A percentile compares a stretch with the other conserved stretches of the same genome.
Conservation (phyloP, 176 grass and related monocot species). For the Chloris gayana region DNA sequence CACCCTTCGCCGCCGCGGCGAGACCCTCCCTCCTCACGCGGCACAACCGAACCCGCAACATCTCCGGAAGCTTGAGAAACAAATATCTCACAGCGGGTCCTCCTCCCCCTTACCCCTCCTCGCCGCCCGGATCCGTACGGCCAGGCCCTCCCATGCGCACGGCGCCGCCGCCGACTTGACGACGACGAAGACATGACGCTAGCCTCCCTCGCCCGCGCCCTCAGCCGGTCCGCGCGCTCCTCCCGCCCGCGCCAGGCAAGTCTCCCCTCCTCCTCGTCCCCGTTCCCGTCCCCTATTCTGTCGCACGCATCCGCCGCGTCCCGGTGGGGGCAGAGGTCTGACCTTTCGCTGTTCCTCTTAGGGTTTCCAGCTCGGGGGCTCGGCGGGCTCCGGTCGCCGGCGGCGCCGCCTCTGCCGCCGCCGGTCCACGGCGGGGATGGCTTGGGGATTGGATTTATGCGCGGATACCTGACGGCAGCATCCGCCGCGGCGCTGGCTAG, state of each 20-base stretch:
- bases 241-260: constrained; percentile 53
- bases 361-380: constrained; percentile 58
- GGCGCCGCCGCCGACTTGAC: constrained; percentile 24
- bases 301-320: neutral
- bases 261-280: neutral
- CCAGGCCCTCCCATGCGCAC: constrained; percentile 25
- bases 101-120: neutral
- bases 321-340: constrained; percentile 22
- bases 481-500: constrained; percentile 47
- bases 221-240: constrained; percentile 66
- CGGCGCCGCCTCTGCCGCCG: constrained; percentile 22
- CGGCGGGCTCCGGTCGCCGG: constrained; percentile 30
- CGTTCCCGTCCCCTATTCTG: neutral
- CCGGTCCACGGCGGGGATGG: constrained; percentile 31
- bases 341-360: constrained; percentile 36
- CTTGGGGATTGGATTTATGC: constrained; percentile 44
- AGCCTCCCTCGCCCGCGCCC: constrained; percentile 65
- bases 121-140: constrained; percentile 35
- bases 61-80: neutral
- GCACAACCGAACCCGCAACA: neutral
- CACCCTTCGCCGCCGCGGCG: constrained; percentile 35
- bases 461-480: constrained; percentile 62
- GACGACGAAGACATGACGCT: constrained; percentile 56
- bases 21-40: neutral
- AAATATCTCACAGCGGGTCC: constrained; percentile 11